Evolutionary conservation across 768 basidiomycete species (phyloP).

Genomic region (Epithele typhae): DNA sequence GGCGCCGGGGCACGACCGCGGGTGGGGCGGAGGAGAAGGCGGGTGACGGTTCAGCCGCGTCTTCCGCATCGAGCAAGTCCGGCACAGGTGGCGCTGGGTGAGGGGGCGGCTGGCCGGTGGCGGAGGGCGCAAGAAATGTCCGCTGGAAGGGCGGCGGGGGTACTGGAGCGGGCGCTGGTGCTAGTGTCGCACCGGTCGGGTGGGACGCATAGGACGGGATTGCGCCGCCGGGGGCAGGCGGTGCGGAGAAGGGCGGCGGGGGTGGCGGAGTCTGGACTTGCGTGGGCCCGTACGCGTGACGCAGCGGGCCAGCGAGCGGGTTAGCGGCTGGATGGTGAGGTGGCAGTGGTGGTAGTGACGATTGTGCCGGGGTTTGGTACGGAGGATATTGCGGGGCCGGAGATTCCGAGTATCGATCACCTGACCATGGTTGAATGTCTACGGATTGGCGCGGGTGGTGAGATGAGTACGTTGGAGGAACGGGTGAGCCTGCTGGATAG

Average conservation of each 20-base stretch:
- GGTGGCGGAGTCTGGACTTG: conserved; percentile 9
- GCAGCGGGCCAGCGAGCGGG: not conserved
- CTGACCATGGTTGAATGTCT: conserved; percentile 10
- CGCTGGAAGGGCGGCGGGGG: conserved; percentile 11
- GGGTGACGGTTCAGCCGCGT: conserved; percentile 6
- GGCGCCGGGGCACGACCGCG: conserved; percentile 56
- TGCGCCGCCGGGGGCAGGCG: conserved; percentile 8
- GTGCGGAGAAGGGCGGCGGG: conserved; percentile 4
- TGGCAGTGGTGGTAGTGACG: conserved; percentile 7
- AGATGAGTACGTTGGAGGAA: conserved; percentile 21
- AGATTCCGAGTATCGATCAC: conserved; percentile 5
- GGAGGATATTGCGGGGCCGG: not conserved
- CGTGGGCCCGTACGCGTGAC: not conserved
- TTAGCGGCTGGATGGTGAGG: conserved; percentile 13
- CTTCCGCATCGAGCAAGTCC: conserved; percentile 61
- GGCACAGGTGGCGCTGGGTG: conserved; percentile 31
- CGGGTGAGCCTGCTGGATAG: conserved; percentile 14
- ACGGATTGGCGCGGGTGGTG: conserved; percentile 8
- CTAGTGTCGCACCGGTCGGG: not conserved
- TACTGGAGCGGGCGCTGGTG: no score
- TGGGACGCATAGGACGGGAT: conserved; percentile 26
- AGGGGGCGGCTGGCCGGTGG: conserved; percentile 14
- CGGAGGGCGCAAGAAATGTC: conserved; percentile 5
- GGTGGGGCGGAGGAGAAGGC: conserved; percentile 24
- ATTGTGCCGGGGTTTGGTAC: conserved; percentile 7